Conservation (phyloP, 768 basidiomycete species). For the Albatrellus ellisii region DNA sequence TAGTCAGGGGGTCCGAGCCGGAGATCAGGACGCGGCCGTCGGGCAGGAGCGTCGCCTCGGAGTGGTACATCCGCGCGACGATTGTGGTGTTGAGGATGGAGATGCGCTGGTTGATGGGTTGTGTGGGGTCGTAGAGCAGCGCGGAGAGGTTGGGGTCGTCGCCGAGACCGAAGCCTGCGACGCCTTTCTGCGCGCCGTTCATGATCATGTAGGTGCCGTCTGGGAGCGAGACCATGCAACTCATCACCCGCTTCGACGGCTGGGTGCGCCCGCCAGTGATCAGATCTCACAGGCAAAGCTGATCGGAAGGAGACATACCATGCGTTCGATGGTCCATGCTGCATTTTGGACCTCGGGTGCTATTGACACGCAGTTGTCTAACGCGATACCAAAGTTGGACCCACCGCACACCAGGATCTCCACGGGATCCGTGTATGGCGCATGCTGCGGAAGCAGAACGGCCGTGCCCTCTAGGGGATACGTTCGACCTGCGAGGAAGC, state of each 20-base stretch:
- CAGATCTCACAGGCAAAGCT: neutral
- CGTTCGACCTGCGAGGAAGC: conserved; percentile 59
- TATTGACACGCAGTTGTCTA: conserved; percentile 64
- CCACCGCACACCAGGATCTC: conserved; percentile 66
- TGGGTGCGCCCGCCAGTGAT: conserved; percentile 14
- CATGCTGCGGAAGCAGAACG: conserved; percentile 52
- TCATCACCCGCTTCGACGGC: conserved; percentile 67
- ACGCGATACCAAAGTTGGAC: conserved; percentile 38
- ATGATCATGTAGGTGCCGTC: conserved; percentile 67
- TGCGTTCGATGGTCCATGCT: conserved; percentile 63
- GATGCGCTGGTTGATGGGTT: conserved; percentile 45
- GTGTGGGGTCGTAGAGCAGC: conserved; percentile 54
- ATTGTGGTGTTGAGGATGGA: conserved; percentile 57
- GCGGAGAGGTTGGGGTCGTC: conserved; percentile 49
- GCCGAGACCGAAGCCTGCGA: conserved; percentile 64
- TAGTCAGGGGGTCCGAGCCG: conserved; percentile 59
- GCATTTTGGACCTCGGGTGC: conserved; percentile 49
- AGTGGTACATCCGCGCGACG: conserved; percentile 68
- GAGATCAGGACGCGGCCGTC: conserved; percentile 68
- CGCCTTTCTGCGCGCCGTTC: conserved; percentile 60
- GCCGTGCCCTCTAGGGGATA: conserved; percentile 70
- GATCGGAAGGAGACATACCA: conserved; percentile 34
- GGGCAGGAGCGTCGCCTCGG: conserved; percentile 59
- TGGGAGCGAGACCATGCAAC: conserved; percentile 59
- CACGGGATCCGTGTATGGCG: conserved; percentile 67